These are phyloP conservation scores for Rhizopogon vulgaris DNA, from an alignment of 768 basidiomycete genomes.

Conservation along the genomic window DNA sequence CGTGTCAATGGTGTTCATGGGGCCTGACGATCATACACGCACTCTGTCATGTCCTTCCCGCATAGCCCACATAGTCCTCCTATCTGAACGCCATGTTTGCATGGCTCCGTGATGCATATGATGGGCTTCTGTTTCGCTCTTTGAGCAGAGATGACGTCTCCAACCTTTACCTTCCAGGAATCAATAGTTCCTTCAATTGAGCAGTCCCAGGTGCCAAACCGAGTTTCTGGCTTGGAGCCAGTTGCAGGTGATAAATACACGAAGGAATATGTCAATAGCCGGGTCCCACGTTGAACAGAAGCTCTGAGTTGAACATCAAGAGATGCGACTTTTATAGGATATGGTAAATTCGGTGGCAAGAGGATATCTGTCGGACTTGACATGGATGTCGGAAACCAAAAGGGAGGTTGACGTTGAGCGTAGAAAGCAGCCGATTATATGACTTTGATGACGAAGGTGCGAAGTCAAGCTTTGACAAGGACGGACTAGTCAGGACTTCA, in stretches of 20 bases:
- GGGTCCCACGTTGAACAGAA: conserved; percentile 61
- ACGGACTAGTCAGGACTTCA: too few species aligned
- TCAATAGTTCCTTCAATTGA: conserved; percentile 75
- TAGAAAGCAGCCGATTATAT: not conserved
- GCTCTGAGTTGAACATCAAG: conserved; percentile 45
- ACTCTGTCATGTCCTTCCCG: conserved; percentile 94
- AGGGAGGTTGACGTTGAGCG: not conserved
- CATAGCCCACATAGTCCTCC: conserved; percentile 91
- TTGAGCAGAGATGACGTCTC: conserved; percentile 57
- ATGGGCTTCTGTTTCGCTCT: conserved; percentile 56
- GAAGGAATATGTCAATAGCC: conserved; percentile 83
- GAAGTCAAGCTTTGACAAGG: too few species aligned
- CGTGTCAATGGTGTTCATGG: conserved; percentile 9
- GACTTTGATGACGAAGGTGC: not conserved
- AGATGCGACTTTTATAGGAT: conserved; percentile 77
- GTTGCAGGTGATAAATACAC: conserved; percentile 44
- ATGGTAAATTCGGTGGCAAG: conserved; percentile 75
- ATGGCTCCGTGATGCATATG: conserved; percentile 78
- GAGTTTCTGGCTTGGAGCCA: conserved; percentile 50
- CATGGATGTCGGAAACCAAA: conserved; percentile 25
- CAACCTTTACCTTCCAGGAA: conserved; percentile 61
- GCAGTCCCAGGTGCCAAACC: conserved; percentile 89
- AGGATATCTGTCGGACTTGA: conserved; percentile 66
- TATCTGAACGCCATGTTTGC: conserved; percentile 91
- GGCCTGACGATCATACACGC: conserved; percentile 22